These are phyloP conservation scores for Manihot esculenta DNA, from an alignment of 441 rosid genomes.

Conservation along the genomic window DNA sequence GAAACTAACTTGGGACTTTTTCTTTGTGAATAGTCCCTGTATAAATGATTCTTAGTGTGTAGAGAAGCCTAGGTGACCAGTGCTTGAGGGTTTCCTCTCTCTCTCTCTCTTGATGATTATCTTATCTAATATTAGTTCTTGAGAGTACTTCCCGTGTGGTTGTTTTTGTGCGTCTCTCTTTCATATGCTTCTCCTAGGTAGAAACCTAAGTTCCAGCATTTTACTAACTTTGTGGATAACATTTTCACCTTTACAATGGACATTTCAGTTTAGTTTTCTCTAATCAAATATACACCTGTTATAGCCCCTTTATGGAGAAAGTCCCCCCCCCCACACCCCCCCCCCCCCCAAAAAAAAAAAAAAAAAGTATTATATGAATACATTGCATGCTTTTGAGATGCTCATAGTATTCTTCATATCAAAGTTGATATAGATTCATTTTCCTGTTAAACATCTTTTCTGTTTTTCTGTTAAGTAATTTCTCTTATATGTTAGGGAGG, in stretches of 20 bases:
- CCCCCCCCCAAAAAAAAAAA: too few relatives aligned
- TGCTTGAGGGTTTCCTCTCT: neutral
- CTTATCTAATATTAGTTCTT: neutral
- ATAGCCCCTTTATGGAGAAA: neutral
- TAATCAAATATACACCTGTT: neutral
- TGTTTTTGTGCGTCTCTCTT: neutral
- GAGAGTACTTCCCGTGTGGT: neutral
- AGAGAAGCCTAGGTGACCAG: neutral
- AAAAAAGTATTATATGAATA: neutral
- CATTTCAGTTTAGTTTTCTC: neutral
- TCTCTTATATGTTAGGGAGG: conserved; percentile 13
- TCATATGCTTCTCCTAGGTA: too few relatives aligned
- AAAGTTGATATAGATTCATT: neutral
- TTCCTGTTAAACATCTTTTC: neutral
- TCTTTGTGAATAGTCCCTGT: neutral
- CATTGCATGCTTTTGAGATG: neutral
- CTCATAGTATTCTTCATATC: neutral
- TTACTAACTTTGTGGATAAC: neutral
- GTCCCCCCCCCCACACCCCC: too few relatives aligned
- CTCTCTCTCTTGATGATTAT: neutral
- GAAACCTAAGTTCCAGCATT: neutral
- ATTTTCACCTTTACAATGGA: neutral
- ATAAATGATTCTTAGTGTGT: neutral
- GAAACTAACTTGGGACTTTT: neutral
- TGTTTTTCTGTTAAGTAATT: conserved; percentile 6